Conservation (phyloP, 176 grass and related monocot species). For the Aegilops speltoides region DNA sequence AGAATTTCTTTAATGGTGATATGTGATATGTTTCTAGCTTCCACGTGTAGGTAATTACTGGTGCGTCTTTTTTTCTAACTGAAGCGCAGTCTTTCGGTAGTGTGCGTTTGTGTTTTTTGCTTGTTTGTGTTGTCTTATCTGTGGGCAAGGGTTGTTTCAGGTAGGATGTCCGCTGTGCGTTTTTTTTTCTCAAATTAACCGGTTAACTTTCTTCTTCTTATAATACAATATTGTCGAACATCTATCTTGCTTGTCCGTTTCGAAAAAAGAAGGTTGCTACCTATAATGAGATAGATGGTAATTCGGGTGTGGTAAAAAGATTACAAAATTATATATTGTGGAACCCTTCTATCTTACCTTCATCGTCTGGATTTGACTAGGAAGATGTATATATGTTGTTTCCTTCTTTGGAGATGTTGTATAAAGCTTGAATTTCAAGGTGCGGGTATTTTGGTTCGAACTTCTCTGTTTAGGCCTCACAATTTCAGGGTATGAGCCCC, state of each 20-base stretch:
- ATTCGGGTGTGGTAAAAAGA: not conserved
- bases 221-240: no score
- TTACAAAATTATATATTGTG: not conserved
- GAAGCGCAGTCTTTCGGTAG: not conserved
- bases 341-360: not conserved
- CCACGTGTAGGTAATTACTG: not conserved
- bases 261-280: not conserved
- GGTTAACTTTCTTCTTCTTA: no score
- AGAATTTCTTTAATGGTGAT: not conserved
- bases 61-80: not conserved
- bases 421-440: not conserved
- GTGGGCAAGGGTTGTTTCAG: not conserved
- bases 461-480: not conserved
- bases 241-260: no score
- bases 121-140: not conserved
- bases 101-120: not conserved
- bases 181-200: not conserved
- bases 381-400: no score
- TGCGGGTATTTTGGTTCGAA: not conserved
- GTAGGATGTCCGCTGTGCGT: not conserved
- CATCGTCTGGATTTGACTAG: not conserved
- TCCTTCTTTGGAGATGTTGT: not conserved
- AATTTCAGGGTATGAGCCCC: not conserved
- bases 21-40: not conserved
- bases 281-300: not conserved